Evolutionary conservation across 495 filamentous ascomycete species (phyloP).

Genomic region (Penicillium alfredii): DNA sequence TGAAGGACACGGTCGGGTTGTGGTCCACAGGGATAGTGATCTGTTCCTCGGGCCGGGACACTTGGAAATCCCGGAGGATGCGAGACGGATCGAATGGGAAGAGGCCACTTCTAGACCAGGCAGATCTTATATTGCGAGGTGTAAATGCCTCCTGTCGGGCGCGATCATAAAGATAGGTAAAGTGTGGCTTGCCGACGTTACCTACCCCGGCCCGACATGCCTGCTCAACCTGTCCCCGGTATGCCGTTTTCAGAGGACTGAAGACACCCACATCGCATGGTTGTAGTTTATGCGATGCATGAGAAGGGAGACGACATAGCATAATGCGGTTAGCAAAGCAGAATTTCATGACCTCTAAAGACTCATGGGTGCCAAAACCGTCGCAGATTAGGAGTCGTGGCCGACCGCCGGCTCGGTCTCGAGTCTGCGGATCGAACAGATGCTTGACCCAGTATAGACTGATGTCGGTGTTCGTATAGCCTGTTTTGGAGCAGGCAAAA

Average conservation of each 20-base stretch:
- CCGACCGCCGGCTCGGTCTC: slow-evolving; percentile 15
- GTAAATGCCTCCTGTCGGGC: slow-evolving; percentile 26
- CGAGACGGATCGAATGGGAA: slow-evolving; percentile 31
- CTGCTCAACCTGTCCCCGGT: slow-evolving; percentile 15
- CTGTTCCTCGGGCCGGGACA: slow-evolving; percentile 19
- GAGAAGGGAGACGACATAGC: slow-evolving; percentile 22
- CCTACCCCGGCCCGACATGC: slow-evolving; percentile 18
- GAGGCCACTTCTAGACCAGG: slow-evolving; percentile 23
- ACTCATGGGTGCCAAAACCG: slow-evolving; percentile 23
- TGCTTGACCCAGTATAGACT: slow-evolving; percentile 30
- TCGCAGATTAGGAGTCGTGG: slow-evolving; percentile 23
- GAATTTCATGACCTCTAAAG: slow-evolving; percentile 21
- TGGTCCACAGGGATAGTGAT: slow-evolving; percentile 15
- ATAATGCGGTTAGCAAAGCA: slow-evolving; percentile 29
- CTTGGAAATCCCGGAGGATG: slow-evolving; percentile 21
- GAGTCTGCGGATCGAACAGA: slow-evolving; percentile 29
- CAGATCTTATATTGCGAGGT: slow-evolving; percentile 27
- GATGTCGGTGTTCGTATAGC: slow-evolving; percentile 29
- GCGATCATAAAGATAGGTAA: slow-evolving; percentile 27
- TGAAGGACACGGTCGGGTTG: slow-evolving; percentile 16
- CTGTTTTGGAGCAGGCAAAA: slow-evolving; percentile 21
- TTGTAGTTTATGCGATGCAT: slow-evolving; percentile 27
- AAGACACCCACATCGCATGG: slow-evolving; percentile 26
- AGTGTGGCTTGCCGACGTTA: slow-evolving; percentile 29
- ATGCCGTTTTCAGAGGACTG: slow-evolving; percentile 21